Conservation (phyloP, 1,284 basidiomycete genomes). For the Porogramme epimiltina region DNA sequence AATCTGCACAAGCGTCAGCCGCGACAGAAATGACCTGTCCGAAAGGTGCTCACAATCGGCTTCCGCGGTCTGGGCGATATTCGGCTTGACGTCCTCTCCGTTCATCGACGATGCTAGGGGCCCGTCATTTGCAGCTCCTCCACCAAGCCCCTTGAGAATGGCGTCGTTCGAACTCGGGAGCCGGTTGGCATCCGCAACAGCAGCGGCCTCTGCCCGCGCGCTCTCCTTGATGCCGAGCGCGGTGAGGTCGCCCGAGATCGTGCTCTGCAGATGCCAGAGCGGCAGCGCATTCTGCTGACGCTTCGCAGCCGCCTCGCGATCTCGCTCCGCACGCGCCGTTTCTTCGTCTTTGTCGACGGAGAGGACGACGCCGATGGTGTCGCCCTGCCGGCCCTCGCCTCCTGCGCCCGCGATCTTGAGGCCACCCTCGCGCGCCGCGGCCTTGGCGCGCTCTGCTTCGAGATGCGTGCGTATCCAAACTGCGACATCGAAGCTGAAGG, state of each 20-base stretch:
- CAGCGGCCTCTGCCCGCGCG: constrained; percentile 43
- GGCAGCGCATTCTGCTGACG: constrained; percentile 90
- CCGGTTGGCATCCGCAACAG: constrained; percentile 29
- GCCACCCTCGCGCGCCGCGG: constrained; percentile 49
- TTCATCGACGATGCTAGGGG: constrained; percentile 25
- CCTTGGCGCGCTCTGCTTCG: constrained; percentile 53
- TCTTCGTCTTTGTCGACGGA: constrained; percentile 83
- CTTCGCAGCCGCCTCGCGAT: constrained; percentile 74
- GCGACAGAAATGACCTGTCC: not conserved
- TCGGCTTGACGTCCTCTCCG: constrained; percentile 60
- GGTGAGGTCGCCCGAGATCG: constrained; percentile 90
- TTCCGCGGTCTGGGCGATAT: constrained; percentile 47
- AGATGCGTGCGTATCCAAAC: constrained; percentile 75
- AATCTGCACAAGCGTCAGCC: constrained; percentile 45
- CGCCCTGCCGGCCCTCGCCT: constrained; percentile 61
- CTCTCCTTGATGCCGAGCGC: constrained; percentile 78
- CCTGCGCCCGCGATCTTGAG: constrained; percentile 75
- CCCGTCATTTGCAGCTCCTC: constrained; percentile 12
- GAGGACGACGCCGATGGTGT: constrained; percentile 79
- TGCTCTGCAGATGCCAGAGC: constrained; percentile 93
- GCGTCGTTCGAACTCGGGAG: constrained; percentile 61
- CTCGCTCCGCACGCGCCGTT: constrained; percentile 64
- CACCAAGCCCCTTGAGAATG: constrained; percentile 53
- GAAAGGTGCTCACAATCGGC: constrained; percentile 56
- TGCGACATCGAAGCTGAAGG: constrained; percentile 75